A percentile compares a stretch with the other conserved stretches of the same genome.
phyloP scores from a whole-genome alignment of 192 early-diverging fungal genomes.

The Allomyces macrogynus region DNA sequence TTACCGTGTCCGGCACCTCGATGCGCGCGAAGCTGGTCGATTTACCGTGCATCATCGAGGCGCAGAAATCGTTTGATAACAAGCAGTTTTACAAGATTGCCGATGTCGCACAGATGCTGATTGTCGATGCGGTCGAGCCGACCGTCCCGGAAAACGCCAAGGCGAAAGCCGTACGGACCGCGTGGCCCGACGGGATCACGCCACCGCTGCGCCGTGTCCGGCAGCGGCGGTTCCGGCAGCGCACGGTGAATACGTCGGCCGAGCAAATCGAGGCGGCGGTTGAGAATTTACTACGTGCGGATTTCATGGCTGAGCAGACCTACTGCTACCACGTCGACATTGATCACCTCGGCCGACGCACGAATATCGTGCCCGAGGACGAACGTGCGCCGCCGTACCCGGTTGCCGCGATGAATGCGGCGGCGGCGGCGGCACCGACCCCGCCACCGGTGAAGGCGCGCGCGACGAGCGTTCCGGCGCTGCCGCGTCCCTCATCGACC shows the following conservation, averaged over 20 bases:
- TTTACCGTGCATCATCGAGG: conserved; percentile 64
- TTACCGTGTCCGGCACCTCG: conserved; percentile 25
- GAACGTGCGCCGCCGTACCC: neutral
- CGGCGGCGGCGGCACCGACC: no score
- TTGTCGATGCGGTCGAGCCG: conserved; percentile 1
- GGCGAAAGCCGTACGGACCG: neutral
- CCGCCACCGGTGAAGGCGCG: no score
- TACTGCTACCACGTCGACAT: neutral
- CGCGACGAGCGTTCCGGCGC: no score
- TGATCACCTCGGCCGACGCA: neutral
- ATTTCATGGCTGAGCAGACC: neutral
- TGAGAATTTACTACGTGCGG: no score
- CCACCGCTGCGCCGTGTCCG: conserved; percentile 52
- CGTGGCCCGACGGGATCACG: conserved; percentile 57
- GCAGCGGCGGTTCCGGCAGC: conserved; percentile 60
- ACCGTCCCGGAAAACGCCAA: conserved; percentile 35
- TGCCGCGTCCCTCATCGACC: no score
- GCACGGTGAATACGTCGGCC: conserved; percentile 48
- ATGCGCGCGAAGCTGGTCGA: conserved; percentile 56
- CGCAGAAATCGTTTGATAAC: conserved; percentile 66
- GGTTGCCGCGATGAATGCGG: neutral
- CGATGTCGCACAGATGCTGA: conserved; percentile 57
- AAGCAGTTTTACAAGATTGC: conserved; percentile 71
- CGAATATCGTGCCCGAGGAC: neutral
- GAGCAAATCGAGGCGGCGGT: neutral